Evolutionary conservation across 2,329 filamentous ascomycete species (phyloP), one percentile per base, ranked within the genome.

Genomic region (Aspergillus alliaceus): DNA sequence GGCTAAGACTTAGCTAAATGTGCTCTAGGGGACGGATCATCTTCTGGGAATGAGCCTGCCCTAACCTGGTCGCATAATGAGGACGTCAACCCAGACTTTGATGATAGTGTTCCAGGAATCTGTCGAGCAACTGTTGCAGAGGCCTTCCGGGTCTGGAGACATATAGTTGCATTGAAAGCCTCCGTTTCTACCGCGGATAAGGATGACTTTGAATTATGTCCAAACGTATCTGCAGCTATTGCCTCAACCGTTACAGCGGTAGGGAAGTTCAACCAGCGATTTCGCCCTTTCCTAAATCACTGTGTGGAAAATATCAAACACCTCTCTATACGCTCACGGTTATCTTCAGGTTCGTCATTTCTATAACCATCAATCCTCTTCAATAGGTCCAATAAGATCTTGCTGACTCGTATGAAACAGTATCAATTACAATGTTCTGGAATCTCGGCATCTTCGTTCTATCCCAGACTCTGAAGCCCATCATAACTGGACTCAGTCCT

Each of bases 381-480:
- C 37, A 1, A 20, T 2, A 32, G n/a, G 4, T 3, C 15, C 5
- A n/a, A 48, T 2, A 6, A 15, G 8, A 6, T 15, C 12, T 2
- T 15, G 7, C 53, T 56, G 15, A 58, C 15, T n/a, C 2, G 6
- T 2, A 5, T 27, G 15, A 14, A 27, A 6, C 5, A 66, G 66
- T 64, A 6, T 65, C 60, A 2, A 54, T 66, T 39, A 40, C 54
- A 6, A 54, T 58, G 29, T 62, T 63, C 14, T 68, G 66, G 66
- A 56, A 61, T 18, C 53, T 66, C 7, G 64, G 64, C 1, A 40
- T 64, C 2, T 60, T 68, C 39, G 54, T 62, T 5, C 31, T 68
- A 3, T 55, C 31, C 4, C 60, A 66, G n/a, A 22, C 37, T 39
- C 1, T 64, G 18, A 25, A 56, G 3, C 46, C 62, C 9, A 46